Percentiles rank a stretch among this genome's conserved stretches.
phyloP scores from a whole-genome alignment of 257 asterid genomes.

The Solanum habrochaites region DNA sequence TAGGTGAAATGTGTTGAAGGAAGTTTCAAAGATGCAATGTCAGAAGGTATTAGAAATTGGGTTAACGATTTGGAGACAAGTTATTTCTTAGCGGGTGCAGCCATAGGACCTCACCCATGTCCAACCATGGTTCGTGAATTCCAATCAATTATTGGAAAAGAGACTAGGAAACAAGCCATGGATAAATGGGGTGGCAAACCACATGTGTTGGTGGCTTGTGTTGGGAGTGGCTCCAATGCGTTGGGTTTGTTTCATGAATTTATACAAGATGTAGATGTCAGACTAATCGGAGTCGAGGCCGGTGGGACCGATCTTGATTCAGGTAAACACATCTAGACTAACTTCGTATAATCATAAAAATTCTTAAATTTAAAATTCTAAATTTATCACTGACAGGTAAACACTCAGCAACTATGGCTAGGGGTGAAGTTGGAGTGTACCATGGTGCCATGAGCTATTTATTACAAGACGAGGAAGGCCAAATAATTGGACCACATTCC shows the following conservation, averaged over 20 bases:
- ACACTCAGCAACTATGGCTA: conserved; percentile 60
- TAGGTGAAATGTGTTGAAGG: conserved; percentile 39
- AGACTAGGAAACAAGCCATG: conserved; percentile 50
- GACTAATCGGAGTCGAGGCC: conserved; percentile 67
- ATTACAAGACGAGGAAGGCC: conserved; percentile 51
- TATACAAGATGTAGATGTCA: conserved; percentile 44
- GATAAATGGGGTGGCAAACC: conserved; percentile 75
- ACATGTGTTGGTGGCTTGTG: conserved; percentile 60
- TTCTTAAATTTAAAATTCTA: too few species aligned
- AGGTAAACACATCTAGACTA: not conserved
- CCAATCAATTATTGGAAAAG: conserved; percentile 64
- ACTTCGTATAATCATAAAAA: not conserved
- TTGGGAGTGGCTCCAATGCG: conserved; percentile 74
- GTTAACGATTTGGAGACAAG: conserved; percentile 35
- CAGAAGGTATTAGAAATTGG: conserved; percentile 69
- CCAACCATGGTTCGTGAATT: conserved; percentile 71
- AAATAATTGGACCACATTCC: not conserved
- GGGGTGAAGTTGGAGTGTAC: conserved; percentile 56
- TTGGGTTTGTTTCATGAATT: conserved; percentile 73
- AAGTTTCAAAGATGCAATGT: conserved; percentile 62
- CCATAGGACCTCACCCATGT: conserved; percentile 69
- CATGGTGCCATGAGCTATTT: conserved; percentile 73
- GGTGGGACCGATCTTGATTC: conserved; percentile 39
- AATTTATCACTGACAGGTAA: not conserved
- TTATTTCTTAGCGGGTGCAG: conserved; percentile 48